These are phyloP conservation scores for Infundibulicybe gibba DNA, from an alignment of 768 basidiomycete genomes.

Conservation along the genomic window DNA sequence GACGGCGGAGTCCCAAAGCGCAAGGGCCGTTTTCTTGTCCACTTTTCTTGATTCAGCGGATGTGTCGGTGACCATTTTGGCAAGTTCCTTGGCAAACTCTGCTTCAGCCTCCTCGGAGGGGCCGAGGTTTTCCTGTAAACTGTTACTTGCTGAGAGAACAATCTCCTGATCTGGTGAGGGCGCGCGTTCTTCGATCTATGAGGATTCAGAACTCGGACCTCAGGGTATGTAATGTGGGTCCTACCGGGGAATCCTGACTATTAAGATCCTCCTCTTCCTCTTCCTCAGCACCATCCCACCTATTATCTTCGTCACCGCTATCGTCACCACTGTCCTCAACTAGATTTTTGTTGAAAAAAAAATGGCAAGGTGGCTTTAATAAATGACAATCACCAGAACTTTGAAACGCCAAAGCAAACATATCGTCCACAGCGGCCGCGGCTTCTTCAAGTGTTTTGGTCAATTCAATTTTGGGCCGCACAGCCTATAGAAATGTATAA, in stretches of 20 bases:
- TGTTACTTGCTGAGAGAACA: conserved; percentile 55
- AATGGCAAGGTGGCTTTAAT: too few species aligned
- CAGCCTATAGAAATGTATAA: conserved; percentile 45
- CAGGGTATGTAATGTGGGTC: too few species aligned
- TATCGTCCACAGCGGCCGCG: conserved; percentile 84
- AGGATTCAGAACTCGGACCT: background rate
- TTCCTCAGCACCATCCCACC: conserved; percentile 45
- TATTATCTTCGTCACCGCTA: conserved; percentile 63
- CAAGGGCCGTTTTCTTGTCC: conserved; percentile 83
- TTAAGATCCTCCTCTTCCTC: conserved; percentile 67
- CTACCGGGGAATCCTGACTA: conserved; percentile 51
- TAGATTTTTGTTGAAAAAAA: conserved; percentile 11
- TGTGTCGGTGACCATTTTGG: conserved; percentile 89
- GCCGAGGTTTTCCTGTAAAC: conserved; percentile 66
- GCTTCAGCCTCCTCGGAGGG: conserved; percentile 88
- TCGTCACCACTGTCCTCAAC: conserved; percentile 61
- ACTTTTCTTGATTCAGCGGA: conserved; percentile 81
- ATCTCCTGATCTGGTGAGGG: conserved; percentile 83
- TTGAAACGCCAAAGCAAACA: conserved; percentile 70
- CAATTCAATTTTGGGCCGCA: conserved; percentile 77
- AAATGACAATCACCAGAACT: conserved; percentile 39
- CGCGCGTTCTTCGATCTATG: conserved; percentile 61
- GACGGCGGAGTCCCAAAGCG: conserved; percentile 87
- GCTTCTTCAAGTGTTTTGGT: conserved; percentile 83
- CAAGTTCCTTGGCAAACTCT: conserved; percentile 93